These are phyloP conservation scores for Geoglossum glabrum DNA, from an alignment of 495 filamentous ascomycete species.

Conservation along the genomic window DNA sequence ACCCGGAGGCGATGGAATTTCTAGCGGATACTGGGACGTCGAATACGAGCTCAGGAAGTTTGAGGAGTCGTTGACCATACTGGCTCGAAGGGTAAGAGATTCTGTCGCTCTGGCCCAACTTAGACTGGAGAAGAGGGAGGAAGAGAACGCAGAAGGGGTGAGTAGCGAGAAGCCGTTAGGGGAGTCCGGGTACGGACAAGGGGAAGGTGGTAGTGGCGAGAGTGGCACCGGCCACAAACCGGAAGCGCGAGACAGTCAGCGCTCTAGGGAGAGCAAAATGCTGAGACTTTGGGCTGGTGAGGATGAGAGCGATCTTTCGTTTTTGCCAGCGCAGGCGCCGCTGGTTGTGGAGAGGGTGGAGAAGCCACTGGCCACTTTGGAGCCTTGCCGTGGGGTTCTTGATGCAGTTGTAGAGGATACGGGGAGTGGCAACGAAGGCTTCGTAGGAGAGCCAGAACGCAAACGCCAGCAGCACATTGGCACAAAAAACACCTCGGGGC, in stretches of 20 bases:
- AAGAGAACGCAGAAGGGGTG: no score
- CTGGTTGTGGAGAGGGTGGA: background rate
- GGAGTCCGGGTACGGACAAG: background rate
- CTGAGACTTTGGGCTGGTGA: no score
- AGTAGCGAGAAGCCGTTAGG: background rate
- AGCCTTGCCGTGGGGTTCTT: background rate
- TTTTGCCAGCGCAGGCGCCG: background rate
- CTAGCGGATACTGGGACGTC: background rate
- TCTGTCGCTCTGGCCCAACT: background rate
- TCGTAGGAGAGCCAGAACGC: no score
- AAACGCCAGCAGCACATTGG: no score
- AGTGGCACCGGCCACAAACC: no score
- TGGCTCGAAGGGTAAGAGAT: background rate
- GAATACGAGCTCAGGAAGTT: background rate
- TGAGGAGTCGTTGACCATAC: background rate
- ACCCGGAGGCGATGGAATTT: background rate
- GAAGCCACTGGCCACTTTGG: background rate
- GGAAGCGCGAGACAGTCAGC: no score
- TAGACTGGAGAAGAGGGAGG: background rate
- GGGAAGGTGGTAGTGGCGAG: background rate
- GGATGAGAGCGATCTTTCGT: background rate
- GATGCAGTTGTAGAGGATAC: no score
- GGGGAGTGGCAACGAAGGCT: no score
- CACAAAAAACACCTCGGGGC: no score
- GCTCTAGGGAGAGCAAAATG: no score